These are phyloP conservation scores for Sugiyamaella novakii DNA, from an alignment of 1,139 yeast genomes.

Conservation along the genomic window DNA sequence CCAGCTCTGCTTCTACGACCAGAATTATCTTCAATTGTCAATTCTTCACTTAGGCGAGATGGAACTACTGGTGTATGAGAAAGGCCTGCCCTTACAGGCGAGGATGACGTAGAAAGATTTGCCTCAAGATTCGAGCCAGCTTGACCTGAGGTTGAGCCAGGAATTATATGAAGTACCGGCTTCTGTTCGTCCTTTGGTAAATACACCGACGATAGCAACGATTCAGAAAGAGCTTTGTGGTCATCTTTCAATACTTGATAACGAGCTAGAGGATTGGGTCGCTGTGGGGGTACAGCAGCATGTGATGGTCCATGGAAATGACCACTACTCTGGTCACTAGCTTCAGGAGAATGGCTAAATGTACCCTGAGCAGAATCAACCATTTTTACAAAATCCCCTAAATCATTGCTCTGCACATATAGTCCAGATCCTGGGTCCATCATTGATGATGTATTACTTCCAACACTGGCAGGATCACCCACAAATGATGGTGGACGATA, in stretches of 20 bases:
- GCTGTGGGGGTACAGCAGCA: neutral
- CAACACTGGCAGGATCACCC: slow-evolving; percentile 33
- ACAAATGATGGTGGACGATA: slow-evolving; percentile 30
- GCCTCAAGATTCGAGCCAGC: neutral
- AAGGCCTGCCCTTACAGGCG: slow-evolving; percentile 45
- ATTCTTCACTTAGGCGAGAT: slow-evolving; percentile 41
- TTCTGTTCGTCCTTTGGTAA: slow-evolving; percentile 21
- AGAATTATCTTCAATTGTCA: slow-evolving; percentile 26
- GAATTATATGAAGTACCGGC: neutral
- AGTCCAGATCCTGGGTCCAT: slow-evolving; percentile 43
- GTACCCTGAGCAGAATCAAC: slow-evolving; percentile 55
- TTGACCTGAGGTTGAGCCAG: neutral
- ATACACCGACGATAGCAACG: slow-evolving; percentile 36
- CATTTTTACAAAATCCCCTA: slow-evolving; percentile 77
- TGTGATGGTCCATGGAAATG: slow-evolving; percentile 20
- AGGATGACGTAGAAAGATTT: slow-evolving; percentile 34
- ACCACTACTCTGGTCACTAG: slow-evolving; percentile 3
- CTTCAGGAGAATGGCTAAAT: slow-evolving; percentile 15
- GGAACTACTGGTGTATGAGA: slow-evolving; percentile 42
- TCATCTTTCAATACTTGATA: slow-evolving; percentile 52
- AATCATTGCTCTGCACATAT: slow-evolving; percentile 60
- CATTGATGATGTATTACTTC: slow-evolving; percentile 33
- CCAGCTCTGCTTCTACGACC: slow-evolving; percentile 8
- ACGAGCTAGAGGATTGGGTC: slow-evolving; percentile 43
- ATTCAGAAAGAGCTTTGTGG: slow-evolving; percentile 49